Evolutionary conservation across 352 stramenopile genomes (phyloP).

Genomic region (Phytopythium boreale): DNA sequence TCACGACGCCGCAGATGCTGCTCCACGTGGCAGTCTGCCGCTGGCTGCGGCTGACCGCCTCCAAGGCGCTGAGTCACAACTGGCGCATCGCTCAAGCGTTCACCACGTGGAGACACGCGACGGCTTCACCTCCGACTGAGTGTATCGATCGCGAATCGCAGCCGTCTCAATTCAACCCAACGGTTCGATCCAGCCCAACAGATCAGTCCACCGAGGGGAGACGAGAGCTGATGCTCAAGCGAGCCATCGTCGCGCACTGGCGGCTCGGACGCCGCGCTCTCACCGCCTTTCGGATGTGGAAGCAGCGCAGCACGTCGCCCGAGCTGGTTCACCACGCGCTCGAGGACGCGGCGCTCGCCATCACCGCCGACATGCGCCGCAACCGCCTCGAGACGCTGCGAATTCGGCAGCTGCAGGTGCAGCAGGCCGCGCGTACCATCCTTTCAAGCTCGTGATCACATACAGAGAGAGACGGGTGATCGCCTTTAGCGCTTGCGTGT

Average conservation of each 20-base stretch:
- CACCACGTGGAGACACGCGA: background rate
- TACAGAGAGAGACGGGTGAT: background rate
- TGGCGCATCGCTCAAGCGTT: background rate
- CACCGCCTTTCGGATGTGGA: constrained; percentile 36
- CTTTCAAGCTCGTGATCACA: background rate
- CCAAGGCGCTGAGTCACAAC: background rate
- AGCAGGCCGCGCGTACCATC: constrained; percentile 11
- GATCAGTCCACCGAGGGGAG: background rate
- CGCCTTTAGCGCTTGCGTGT: background rate
- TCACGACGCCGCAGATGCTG: constrained; percentile 11
- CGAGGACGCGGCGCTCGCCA: constrained; percentile 21
- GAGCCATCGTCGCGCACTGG: constrained; percentile 32
- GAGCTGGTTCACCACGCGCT: constrained; percentile 24
- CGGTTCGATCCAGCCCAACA: background rate
- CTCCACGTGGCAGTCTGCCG: constrained; percentile 20
- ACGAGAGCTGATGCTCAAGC: background rate
- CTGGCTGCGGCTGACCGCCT: constrained; percentile 27
- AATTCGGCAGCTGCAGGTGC: constrained; percentile 25
- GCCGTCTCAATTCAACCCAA: background rate
- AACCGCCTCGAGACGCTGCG: constrained; percentile 23
- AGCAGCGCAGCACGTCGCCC: constrained; percentile 15
- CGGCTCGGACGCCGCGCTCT: constrained; percentile 20
- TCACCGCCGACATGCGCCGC: constrained; percentile 29
- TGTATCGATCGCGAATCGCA: background rate
- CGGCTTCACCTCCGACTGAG: background rate